Evolutionary conservation across 129 eudicot genomes (phyloP).

Genomic region (Artemisia annua): DNA sequence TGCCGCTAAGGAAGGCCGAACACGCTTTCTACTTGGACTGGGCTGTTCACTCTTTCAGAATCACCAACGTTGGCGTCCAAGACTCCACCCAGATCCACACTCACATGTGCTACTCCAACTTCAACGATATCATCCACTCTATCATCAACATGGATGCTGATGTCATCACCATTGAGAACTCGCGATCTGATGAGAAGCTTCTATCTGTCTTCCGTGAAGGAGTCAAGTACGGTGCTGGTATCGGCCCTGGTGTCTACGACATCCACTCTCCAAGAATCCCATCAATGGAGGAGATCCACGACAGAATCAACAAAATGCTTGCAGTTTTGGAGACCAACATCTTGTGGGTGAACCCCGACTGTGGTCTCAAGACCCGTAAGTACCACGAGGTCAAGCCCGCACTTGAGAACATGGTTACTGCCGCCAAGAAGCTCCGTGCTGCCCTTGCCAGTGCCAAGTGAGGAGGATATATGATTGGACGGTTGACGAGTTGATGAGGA

Average conservation of each 20-base stretch:
- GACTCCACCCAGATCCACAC: constrained; percentile 93
- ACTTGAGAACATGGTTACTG: no score
- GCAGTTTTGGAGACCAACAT: no score
- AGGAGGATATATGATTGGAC: no score
- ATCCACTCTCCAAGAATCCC: constrained; percentile 99
- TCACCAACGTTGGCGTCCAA: constrained; percentile 53
- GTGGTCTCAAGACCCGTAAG: no score
- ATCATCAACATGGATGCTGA: constrained; percentile 99
- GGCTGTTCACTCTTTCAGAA: constrained; percentile 75
- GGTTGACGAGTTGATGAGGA: no score
- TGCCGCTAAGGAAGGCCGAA: constrained; percentile 63
- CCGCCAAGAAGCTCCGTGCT: no score
- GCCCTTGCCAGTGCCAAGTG: no score
- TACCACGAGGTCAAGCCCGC: no score
- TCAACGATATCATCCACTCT: constrained; percentile 96
- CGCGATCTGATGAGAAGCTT: constrained; percentile 95
- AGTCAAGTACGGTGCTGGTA: constrained; percentile 91
- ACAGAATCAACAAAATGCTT: no score
- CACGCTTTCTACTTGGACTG: constrained; percentile 66
- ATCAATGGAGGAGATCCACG: constrained; percentile 82
- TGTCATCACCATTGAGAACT: constrained; percentile 97
- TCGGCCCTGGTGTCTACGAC: constrained; percentile 96
- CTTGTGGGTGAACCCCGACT: no score
- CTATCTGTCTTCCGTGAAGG: constrained; percentile 96
- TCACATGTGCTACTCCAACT: constrained; percentile 99